phyloP scores from a whole-genome alignment of 75 land plant species.

The Selaginella moellendorffii region DNA sequence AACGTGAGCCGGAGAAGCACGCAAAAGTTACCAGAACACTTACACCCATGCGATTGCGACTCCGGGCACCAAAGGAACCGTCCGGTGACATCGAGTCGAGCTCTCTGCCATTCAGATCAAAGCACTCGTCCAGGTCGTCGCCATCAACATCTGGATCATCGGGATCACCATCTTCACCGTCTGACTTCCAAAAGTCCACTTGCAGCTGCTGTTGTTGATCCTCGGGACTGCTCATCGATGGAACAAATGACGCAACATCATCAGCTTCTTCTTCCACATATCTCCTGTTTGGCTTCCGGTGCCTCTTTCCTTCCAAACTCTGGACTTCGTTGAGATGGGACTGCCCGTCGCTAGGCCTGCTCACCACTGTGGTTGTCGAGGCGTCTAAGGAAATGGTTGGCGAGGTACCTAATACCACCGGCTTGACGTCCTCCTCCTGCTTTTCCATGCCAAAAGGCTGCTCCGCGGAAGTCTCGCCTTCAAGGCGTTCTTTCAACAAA shows the following conservation, averaged over 20 bases:
- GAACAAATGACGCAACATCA: not conserved
- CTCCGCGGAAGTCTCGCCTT: not conserved
- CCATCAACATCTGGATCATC: not conserved
- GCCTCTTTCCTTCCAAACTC: conserved; percentile 40
- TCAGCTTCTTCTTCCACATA: conserved; percentile 70
- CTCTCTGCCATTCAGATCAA: not conserved
- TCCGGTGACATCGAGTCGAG: not conserved
- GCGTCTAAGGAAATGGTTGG: not conserved
- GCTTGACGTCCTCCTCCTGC: too few species aligned
- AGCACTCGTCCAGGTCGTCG: not conserved
- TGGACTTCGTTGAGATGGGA: conserved; percentile 4
- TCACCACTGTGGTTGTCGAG: not conserved
- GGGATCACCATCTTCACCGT: not conserved
- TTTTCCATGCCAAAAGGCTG: not conserved
- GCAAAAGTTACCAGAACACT: not conserved
- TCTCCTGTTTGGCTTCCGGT: conserved; percentile 74
- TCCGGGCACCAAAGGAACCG: not conserved
- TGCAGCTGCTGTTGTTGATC: not conserved
- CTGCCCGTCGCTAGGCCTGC: not conserved
- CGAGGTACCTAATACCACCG: too few species aligned
- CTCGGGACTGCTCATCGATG: not conserved
- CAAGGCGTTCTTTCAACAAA: not conserved
- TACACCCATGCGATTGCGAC: not conserved
- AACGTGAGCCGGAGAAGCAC: not conserved
- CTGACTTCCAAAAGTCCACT: not conserved